Evolutionary conservation across 2,329 filamentous ascomycete genomes (phyloP).

Genomic region (Diplodia seriata): DNA sequence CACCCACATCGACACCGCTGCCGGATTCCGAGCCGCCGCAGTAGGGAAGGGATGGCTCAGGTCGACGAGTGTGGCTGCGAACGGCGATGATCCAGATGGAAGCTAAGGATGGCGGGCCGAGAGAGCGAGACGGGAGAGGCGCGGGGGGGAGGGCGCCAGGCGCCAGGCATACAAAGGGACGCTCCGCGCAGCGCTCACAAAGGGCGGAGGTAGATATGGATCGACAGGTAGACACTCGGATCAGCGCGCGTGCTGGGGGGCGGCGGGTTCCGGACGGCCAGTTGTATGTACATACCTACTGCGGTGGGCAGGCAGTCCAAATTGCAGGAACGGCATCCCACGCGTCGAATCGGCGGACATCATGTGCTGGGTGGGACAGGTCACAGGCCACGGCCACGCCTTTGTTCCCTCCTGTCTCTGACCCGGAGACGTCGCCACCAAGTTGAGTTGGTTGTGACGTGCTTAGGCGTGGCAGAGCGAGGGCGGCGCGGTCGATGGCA

Average conservation of each 20-base stretch:
- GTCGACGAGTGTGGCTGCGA: not conserved
- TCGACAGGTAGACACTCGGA: slow-evolving; percentile 7
- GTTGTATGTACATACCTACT: not conserved
- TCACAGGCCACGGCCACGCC: not conserved
- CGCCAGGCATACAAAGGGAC: not conserved
- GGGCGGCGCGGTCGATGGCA: not conserved
- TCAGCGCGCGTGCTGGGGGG: not conserved
- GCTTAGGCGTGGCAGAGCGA: not conserved
- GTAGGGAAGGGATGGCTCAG: not conserved
- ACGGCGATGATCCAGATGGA: not conserved
- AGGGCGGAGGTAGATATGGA: slow-evolving; percentile 12
- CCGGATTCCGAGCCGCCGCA: not conserved
- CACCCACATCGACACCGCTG: not conserved
- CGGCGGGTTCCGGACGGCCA: not conserved
- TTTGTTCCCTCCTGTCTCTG: not conserved
- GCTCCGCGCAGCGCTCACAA: not conserved
- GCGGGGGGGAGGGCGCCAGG: not conserved
- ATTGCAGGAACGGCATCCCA: slow-evolving; percentile 19
- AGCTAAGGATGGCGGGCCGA: not conserved
- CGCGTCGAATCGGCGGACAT: not conserved
- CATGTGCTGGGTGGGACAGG: slow-evolving; percentile 12
- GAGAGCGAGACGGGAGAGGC: not conserved
- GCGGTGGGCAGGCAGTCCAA: not conserved
- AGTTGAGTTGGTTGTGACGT: not conserved
- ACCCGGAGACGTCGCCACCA: slow-evolving; percentile 3